Base-by-base conservation (phyloP, 2,329 filamentous ascomycete species). In the Venturiaceae sp. region DNA sequence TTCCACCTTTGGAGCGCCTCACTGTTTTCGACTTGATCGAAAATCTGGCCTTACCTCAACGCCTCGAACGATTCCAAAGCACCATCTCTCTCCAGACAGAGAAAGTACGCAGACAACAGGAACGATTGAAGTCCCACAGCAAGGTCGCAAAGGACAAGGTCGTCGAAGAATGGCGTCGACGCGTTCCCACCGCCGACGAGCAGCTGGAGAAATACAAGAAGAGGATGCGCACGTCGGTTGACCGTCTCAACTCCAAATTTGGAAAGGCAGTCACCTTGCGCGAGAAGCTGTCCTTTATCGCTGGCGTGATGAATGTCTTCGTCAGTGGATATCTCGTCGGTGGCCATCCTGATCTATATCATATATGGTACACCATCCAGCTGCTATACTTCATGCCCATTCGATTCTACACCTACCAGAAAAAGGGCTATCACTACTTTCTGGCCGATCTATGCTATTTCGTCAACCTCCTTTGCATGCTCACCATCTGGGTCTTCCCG, bases 361-460 rank as follows among this genome's bases (percentile, higher is more conserved):
- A 95, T 65, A 76, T 87, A 64, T 99, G 94, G 94, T 99, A 96
- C 72, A 92, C 89, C 7, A 80, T 73, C 3, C 92, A 96, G 72
- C 80, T 96, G 44, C 71, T 89, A 61, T 97, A 96, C 74, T 97
- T 96, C 73, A 96, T 97, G 92, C 94, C 94, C 13, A 89, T 99
- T 64, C 87, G 94, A 53, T 92, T 84, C 74, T 94, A 91, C 75
- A 89, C 87, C 60, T 99, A 99, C 73, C 90, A 90, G 69, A 85
- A 86, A 66, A 88, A 88, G 60, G 94, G 92, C 59, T 96, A 95
- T 68, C 92, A 96, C 73, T 99, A 99, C 75, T 97, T 99, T 74
- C 78, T 97, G 30, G 92, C 92, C 37, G 94, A 99, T 72, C 83
- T 99, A 50, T 99, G 94, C 77, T 99, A 99, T 75, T 99, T 97